Evolutionary conservation across 192 early-diverging fungal genomes (phyloP).

Genomic region (Glomus cerebriforme): DNA sequence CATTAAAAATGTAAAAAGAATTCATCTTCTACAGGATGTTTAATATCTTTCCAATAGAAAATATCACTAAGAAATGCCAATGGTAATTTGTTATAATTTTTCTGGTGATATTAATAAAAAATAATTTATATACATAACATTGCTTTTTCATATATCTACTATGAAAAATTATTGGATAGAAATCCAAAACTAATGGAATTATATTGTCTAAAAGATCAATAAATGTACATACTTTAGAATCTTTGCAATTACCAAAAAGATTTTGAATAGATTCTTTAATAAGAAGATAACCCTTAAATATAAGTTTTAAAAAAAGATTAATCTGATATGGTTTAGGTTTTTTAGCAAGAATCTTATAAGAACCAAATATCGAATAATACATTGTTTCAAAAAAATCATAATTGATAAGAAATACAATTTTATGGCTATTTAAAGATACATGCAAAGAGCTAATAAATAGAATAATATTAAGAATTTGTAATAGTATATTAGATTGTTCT

Average conservation of each 20-base stretch:
- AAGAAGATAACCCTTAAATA: neutral
- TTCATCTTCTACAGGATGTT: too few relatives aligned
- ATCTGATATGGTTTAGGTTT: too few relatives aligned
- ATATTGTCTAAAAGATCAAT: too few relatives aligned
- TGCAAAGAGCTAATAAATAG: constrained; percentile 12
- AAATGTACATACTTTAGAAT: too few relatives aligned
- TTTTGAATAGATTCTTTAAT: neutral
- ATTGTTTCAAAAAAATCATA: constrained; percentile 11
- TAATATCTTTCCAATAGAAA: too few relatives aligned
- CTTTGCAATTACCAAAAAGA: too few relatives aligned
- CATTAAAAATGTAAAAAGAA: constrained; percentile 20
- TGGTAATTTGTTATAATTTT: too few relatives aligned
- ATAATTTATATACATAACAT: constrained; percentile 11
- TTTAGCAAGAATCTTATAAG: too few relatives aligned
- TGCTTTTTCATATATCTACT: constrained; percentile 1
- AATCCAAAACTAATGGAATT: too few relatives aligned
- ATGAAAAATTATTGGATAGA: constrained; percentile 3
- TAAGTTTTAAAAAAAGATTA: neutral
- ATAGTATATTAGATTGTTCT: too few relatives aligned
- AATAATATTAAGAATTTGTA: too few relatives aligned
- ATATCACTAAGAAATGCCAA: too few relatives aligned
- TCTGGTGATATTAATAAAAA: constrained; percentile 6
- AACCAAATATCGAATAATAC: constrained; percentile 3
- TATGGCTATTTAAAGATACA: constrained; percentile 10
- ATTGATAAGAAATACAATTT: constrained; percentile 16